Conservation (phyloP, 495 filamentous ascomycete genomes). For the Aspergillus carlsbadensis region DNA sequence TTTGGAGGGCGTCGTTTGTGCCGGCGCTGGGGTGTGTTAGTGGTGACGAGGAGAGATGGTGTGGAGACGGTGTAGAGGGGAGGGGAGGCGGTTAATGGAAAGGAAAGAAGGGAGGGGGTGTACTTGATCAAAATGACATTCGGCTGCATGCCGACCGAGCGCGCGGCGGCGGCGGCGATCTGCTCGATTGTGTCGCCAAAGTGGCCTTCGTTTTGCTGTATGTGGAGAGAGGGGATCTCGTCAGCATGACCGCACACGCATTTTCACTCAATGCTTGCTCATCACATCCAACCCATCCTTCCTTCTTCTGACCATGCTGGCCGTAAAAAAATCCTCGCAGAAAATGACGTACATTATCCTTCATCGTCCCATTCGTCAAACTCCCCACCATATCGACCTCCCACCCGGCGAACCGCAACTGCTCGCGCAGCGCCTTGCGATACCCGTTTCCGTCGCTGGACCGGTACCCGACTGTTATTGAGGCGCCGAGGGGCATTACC, state of each 20-base stretch:
- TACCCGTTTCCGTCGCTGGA: conserved; percentile 55
- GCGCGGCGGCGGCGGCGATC: conserved; percentile 33
- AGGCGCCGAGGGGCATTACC: conserved; percentile 57
- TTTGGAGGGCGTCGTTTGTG: conserved; percentile 48
- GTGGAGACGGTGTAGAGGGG: too few relatives aligned
- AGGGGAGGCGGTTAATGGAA: not conserved
- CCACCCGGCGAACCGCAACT: conserved; percentile 37
- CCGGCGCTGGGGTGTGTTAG: too few relatives aligned
- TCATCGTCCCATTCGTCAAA: conserved; percentile 44
- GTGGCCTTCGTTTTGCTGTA: conserved; percentile 49
- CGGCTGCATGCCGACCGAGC: conserved; percentile 35
- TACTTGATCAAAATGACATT: conserved; percentile 50
- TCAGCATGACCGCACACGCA: too few relatives aligned
- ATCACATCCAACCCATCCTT: too few relatives aligned
- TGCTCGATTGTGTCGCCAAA: conserved; percentile 47
- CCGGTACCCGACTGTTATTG: conserved; percentile 54
- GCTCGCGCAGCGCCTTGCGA: conserved; percentile 41
- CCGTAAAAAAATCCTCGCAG: too few relatives aligned
- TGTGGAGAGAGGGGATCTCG: not conserved
- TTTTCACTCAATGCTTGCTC: too few relatives aligned
- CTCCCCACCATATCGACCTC: conserved; percentile 54
- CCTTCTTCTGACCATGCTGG: too few relatives aligned
- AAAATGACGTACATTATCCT: conserved; percentile 42
- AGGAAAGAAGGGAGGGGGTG: not conserved
- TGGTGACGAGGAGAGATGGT: too few relatives aligned